Evolutionary conservation across 257 asterid genomes (phyloP).

Genomic region (Linaria vulgaris): DNA sequence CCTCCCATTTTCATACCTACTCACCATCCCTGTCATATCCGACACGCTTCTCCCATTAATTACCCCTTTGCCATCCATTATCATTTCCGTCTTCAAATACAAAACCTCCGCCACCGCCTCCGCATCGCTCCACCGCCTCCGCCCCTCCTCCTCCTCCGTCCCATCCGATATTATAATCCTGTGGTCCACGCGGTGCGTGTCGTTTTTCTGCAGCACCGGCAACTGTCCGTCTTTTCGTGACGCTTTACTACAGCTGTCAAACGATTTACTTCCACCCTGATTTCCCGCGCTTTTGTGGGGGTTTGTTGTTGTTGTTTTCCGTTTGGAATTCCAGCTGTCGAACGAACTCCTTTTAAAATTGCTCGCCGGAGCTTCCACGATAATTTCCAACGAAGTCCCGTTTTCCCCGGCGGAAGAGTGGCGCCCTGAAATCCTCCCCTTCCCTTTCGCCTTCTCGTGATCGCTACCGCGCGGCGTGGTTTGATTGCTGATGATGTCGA

Average conservation of each 20-base stretch:
- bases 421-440: conserved; percentile 38
- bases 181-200: conserved; percentile 59
- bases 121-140: conserved; percentile 56
- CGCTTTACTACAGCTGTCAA: conserved; percentile 1
- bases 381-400: conserved; percentile 38
- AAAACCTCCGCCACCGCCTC: conserved; percentile 46
- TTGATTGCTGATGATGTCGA: conserved; percentile 22
- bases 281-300: neutral
- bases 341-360: conserved; percentile 40
- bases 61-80: conserved; percentile 39
- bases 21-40: conserved; percentile 58
- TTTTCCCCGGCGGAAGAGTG: conserved; percentile 61
- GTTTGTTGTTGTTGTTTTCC: neutral
- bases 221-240: conserved; percentile 36
- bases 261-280: neutral
- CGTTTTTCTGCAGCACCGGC: conserved; percentile 24
- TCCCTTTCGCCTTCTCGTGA: conserved; percentile 14
- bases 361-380: conserved; percentile 37
- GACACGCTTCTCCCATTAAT: conserved; percentile 61
- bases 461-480: conserved; percentile 15
- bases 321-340: conserved; percentile 27
- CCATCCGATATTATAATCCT: conserved; percentile 47
- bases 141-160: conserved; percentile 1
- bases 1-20: conserved; percentile 48
- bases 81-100: conserved; percentile 36